Evolutionary conservation across 2,329 filamentous ascomycete genomes (phyloP).

Genomic region (Botryotinia globosa): DNA sequence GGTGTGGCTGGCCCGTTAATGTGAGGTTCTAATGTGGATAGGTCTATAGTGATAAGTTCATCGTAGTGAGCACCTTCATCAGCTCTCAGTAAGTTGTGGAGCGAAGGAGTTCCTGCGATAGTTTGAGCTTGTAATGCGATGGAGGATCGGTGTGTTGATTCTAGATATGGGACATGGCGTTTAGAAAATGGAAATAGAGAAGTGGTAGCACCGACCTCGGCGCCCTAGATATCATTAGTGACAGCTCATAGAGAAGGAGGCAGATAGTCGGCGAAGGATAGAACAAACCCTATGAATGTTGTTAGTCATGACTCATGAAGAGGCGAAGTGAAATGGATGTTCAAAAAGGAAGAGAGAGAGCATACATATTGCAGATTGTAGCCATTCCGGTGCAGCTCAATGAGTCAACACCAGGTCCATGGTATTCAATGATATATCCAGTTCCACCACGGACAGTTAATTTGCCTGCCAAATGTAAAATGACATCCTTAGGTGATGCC

Average conservation of each 20-base stretch:
- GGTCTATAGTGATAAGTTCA: slow-evolving; percentile 83
- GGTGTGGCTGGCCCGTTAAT: slow-evolving; percentile 98
- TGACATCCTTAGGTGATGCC: slow-evolving; percentile 94
- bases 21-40: slow-evolving; percentile 87
- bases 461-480: slow-evolving; percentile 81
- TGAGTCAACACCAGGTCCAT: slow-evolving; percentile 83
- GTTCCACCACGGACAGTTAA: slow-evolving; percentile 93
- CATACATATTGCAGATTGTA: slow-evolving; percentile 75
- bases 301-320: neutral
- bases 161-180: slow-evolving; percentile 79
- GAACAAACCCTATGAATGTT: neutral
- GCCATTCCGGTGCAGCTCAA: slow-evolving; percentile 92
- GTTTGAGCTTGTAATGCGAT: slow-evolving; percentile 37
- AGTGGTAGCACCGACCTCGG: slow-evolving; percentile 87
- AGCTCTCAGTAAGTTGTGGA: slow-evolving; percentile 68
- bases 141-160: slow-evolving; percentile 71
- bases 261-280: neutral
- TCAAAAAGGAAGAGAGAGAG: neutral
- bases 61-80: slow-evolving; percentile 86
- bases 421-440: slow-evolving; percentile 92
- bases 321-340: neutral
- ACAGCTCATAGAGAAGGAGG: neutral
- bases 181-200: slow-evolving; percentile 79
- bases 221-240: slow-evolving; percentile 41
- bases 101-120: slow-evolving; percentile 34